Conservation (phyloP, 1,284 basidiomycete genomes). For the Papiliotrema laurentii region DNA sequence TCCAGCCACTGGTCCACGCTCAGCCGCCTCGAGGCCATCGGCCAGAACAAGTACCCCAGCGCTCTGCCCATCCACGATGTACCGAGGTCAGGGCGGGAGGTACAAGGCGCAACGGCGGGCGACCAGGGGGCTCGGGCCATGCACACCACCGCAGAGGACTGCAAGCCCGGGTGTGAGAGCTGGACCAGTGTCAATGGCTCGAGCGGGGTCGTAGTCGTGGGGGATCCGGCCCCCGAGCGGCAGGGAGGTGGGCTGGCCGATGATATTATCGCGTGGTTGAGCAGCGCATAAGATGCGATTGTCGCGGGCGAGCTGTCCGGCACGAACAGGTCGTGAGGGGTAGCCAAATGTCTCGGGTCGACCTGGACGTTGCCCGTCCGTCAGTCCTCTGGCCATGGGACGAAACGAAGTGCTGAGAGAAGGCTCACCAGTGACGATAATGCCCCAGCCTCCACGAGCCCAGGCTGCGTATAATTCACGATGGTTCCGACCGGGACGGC, state of each 20-base stretch:
- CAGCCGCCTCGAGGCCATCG: slow-evolving; percentile 47
- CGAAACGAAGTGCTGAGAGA: neutral
- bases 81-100: slow-evolving; percentile 52
- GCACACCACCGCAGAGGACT: slow-evolving; percentile 58
- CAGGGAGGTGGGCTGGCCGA: slow-evolving; percentile 31
- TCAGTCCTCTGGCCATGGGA: neutral
- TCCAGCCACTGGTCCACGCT: slow-evolving; percentile 58
- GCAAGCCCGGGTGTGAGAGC: slow-evolving; percentile 79
- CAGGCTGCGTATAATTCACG: slow-evolving; percentile 68
- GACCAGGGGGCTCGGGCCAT: slow-evolving; percentile 33
- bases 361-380: slow-evolving; percentile 72
- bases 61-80: slow-evolving; percentile 47
- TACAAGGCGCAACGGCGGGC: slow-evolving; percentile 68
- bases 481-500: slow-evolving; percentile 64
- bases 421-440: slow-evolving; percentile 67
- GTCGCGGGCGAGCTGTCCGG: slow-evolving; percentile 50
- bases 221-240: neutral
- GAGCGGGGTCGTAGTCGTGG: too few species aligned
- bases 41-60: slow-evolving; percentile 60
- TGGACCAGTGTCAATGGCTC: slow-evolving; percentile 58
- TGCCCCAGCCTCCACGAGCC: slow-evolving; percentile 76
- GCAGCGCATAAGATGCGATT: slow-evolving; percentile 53
- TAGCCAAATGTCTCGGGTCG: slow-evolving; percentile 62
- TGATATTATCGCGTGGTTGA: slow-evolving; percentile 51
- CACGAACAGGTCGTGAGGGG: slow-evolving; percentile 73